A percentile compares a stretch with the other conserved stretches of the same genome.
These are phyloP conservation scores for Solanum sparsipilum DNA, from an alignment of 257 asterid species.

Conservation along the genomic window DNA sequence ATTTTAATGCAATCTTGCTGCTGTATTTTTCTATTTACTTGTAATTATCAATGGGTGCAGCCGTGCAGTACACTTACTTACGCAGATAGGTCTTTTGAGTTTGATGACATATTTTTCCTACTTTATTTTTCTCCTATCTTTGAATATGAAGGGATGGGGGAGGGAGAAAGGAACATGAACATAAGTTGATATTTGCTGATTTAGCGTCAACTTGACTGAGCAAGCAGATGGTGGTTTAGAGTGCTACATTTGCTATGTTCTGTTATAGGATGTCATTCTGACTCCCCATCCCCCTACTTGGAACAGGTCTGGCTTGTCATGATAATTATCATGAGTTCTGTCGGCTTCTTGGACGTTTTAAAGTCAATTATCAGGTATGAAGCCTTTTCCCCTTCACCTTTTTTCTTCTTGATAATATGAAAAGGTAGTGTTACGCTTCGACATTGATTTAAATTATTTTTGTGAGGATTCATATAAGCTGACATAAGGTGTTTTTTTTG, in stretches of 20 bases:
- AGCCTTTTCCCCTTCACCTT: not conserved
- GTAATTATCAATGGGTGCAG: not conserved
- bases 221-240: not conserved
- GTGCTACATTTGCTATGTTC: not conserved
- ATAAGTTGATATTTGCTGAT: not conserved
- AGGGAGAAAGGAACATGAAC: not conserved
- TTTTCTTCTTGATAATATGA: not conserved
- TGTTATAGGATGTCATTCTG: not conserved
- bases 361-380: constrained; percentile 85
- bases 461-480: not conserved
- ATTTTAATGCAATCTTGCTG: not conserved
- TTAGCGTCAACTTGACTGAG: not conserved
- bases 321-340: constrained; percentile 98
- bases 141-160: not conserved
- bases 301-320: constrained; percentile 83
- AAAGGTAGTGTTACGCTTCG: not conserved
- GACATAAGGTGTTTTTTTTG: not conserved
- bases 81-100: not conserved
- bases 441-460: not conserved
- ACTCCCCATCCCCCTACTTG: not conserved
- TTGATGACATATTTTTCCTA: not conserved
- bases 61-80: not conserved
- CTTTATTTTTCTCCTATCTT: not conserved
- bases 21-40: not conserved
- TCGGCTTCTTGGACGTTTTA: constrained; percentile 98